phyloP scores from a whole-genome alignment of 2,329 filamentous ascomycete species.

The Ophiostoma quercus region DNA sequence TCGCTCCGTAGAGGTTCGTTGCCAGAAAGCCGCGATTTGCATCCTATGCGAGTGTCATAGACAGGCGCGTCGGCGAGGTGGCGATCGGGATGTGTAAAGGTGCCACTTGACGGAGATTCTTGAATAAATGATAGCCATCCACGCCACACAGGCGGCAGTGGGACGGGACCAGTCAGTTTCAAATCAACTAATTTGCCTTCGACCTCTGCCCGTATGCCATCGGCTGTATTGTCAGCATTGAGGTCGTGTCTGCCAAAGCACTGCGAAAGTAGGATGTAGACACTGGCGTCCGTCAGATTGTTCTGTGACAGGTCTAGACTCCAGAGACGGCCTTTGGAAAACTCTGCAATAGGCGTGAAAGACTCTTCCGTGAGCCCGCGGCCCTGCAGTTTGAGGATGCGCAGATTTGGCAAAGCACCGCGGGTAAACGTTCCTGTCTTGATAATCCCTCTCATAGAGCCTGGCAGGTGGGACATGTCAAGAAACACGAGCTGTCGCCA shows the following conservation, averaged over 20 bases:
- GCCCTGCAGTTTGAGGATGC: conserved; percentile 47
- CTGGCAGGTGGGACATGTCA: conserved; percentile 48
- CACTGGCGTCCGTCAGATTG: conserved; percentile 43
- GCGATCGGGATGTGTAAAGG: conserved; percentile 44
- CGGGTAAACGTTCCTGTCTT: conserved; percentile 25
- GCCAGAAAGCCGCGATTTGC: conserved; percentile 35
- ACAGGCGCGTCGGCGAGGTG: conserved; percentile 47
- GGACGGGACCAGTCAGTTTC: conserved; percentile 22
- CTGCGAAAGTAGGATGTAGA: conserved; percentile 35
- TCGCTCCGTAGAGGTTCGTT: conserved; percentile 33
- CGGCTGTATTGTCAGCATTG: conserved; percentile 19
- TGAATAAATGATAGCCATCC: conserved; percentile 43
- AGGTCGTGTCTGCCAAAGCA: conserved; percentile 21
- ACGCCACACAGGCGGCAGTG: conserved; percentile 34
- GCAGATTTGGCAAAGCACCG: conserved; percentile 42
- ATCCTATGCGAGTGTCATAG: conserved; percentile 32
- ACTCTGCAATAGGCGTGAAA: conserved; percentile 35
- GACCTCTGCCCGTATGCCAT: conserved; percentile 33
- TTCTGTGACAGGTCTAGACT: conserved; percentile 53
- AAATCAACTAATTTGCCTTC: conserved; percentile 42
- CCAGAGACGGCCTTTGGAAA: conserved; percentile 44
- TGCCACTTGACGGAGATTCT: conserved; percentile 44
- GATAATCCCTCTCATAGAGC: conserved; percentile 38
- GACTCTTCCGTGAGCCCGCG: conserved; percentile 44
- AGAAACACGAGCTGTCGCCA: conserved; percentile 46